Conservation (phyloP, 495 filamentous ascomycete species). For the Chaetomidium leptoderma region DNA sequence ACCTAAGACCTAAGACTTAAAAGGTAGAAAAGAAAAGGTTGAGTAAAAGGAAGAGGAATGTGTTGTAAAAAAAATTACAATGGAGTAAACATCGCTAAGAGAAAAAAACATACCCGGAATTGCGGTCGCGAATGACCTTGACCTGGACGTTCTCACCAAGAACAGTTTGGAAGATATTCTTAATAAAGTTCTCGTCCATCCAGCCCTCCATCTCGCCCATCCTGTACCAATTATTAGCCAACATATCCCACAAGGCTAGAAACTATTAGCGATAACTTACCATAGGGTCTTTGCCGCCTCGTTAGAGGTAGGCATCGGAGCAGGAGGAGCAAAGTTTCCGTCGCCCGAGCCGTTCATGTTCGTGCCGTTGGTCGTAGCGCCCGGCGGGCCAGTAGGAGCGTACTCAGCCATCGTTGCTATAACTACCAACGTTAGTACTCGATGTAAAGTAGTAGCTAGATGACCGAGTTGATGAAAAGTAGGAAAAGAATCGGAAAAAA, state of each 20-base stretch:
- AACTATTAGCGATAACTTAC: constrained; percentile 25
- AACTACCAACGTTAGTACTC: background rate
- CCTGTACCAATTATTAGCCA: constrained; percentile 50
- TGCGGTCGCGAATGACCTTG: constrained; percentile 99
- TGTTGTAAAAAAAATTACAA: background rate
- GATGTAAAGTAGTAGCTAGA: background rate
- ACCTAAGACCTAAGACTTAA: too few species aligned
- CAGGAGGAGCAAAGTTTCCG: constrained; percentile 13
- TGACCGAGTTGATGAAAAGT: background rate
- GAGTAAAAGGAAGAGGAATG: background rate
- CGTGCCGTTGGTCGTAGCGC: constrained; percentile 23
- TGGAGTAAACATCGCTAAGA: background rate
- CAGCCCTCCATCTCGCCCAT: constrained; percentile 99
- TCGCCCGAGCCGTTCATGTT: constrained; percentile 34
- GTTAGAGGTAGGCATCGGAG: constrained; percentile 18
- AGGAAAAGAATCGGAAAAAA: background rate
- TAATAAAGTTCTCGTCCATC: constrained; percentile 99
- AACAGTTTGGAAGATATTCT: constrained; percentile 78
- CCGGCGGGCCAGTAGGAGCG: constrained; percentile 20
- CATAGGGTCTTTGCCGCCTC: constrained; percentile 43
- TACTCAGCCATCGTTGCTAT: constrained; percentile 31
- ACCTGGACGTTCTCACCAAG: constrained; percentile 94
- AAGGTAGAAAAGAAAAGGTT: too few species aligned
- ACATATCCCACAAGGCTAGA: background rate
- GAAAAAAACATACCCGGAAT: constrained; percentile 77